phyloP scores from a whole-genome alignment of 2,329 filamentous ascomycete genomes.

The Furcasterigmium sp. region DNA sequence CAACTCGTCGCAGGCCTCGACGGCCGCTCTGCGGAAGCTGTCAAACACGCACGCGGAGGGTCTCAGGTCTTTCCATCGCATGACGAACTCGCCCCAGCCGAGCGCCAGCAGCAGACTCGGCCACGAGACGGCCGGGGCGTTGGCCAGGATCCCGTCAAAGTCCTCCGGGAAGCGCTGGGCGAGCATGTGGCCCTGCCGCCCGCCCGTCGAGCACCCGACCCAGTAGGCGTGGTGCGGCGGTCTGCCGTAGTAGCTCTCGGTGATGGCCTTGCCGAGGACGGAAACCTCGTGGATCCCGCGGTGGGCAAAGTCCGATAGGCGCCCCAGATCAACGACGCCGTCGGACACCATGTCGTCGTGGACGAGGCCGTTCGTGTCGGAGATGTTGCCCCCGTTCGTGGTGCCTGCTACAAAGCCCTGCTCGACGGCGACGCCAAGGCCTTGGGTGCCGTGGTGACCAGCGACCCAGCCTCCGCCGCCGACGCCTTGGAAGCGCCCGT shows the following conservation, averaged over 20 bases:
- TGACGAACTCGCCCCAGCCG: slow-evolving; percentile 19
- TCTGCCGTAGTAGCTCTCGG: slow-evolving; percentile 39
- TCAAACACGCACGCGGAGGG: slow-evolving; percentile 33
- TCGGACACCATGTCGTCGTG: slow-evolving; percentile 20
- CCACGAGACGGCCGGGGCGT: slow-evolving; percentile 31
- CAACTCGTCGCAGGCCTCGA: slow-evolving; percentile 10
- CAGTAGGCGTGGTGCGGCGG: slow-evolving; percentile 41
- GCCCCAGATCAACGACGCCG: slow-evolving; percentile 17
- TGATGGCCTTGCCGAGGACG: slow-evolving; percentile 41
- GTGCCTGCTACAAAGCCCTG: slow-evolving; percentile 18
- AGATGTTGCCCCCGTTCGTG: slow-evolving; percentile 16
- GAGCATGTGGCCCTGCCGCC: slow-evolving; percentile 48
- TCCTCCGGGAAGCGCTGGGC: slow-evolving; percentile 45
- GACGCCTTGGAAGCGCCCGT: slow-evolving; percentile 11
- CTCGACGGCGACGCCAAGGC: slow-evolving; percentile 25
- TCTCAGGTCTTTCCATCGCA: slow-evolving; percentile 2
- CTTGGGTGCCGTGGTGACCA: background rate
- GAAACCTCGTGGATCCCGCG: slow-evolving; percentile 39
- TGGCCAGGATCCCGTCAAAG: slow-evolving; percentile 49
- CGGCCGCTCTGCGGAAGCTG: slow-evolving; percentile 23
- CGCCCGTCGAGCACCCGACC: slow-evolving; percentile 49
- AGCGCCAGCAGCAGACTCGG: slow-evolving; percentile 2
- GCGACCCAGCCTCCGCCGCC: slow-evolving; percentile 13
- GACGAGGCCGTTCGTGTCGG: slow-evolving; percentile 13
- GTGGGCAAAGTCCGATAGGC: slow-evolving; percentile 25